These are phyloP conservation scores for Saccharomycopsis synnaedendra DNA, from an alignment of 805 yeast genomes.

Conservation along the genomic window DNA sequence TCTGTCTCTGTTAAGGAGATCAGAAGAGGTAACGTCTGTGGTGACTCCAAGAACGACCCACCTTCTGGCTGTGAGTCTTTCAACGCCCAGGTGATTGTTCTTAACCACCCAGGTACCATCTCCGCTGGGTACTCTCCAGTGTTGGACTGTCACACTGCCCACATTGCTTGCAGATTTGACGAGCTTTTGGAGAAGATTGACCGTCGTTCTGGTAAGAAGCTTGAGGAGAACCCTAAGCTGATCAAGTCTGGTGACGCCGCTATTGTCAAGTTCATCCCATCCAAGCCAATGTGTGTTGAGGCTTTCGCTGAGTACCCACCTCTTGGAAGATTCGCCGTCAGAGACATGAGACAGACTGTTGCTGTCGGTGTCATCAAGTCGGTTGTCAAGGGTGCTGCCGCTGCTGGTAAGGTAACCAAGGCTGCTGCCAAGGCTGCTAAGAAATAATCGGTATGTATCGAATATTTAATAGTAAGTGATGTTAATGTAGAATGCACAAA, in stretches of 20 bases:
- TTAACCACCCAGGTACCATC: slow-evolving; percentile 89
- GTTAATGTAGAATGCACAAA: too few species aligned
- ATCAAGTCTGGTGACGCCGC: slow-evolving; percentile 96
- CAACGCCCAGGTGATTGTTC: slow-evolving; percentile 78
- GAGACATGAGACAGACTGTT: slow-evolving; percentile 99
- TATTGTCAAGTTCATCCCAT: slow-evolving; percentile 77
- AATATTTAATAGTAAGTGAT: neutral
- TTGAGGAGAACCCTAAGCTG: slow-evolving; percentile 85
- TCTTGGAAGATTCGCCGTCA: slow-evolving; percentile 96
- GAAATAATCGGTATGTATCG: slow-evolving; percentile 12
- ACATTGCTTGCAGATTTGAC: slow-evolving; percentile 83
- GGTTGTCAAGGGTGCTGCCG: slow-evolving; percentile 68
- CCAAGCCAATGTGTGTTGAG: slow-evolving; percentile 93
- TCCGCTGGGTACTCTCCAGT: slow-evolving; percentile 89
- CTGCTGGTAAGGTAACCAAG: slow-evolving; percentile 93
- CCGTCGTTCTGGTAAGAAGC: slow-evolving; percentile 86
- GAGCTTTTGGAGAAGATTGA: slow-evolving; percentile 74
- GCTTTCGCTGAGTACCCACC: slow-evolving; percentile 92
- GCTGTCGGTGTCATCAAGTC: slow-evolving; percentile 99
- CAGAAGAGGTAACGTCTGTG: slow-evolving; percentile 88
- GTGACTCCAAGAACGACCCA: slow-evolving; percentile 86
- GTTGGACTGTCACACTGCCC: slow-evolving; percentile 85
- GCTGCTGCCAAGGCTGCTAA: slow-evolving; percentile 68
- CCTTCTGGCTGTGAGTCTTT: slow-evolving; percentile 70
- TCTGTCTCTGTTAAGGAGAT: slow-evolving; percentile 81